These are phyloP conservation scores for Cyclospora cayetanensis DNA, from an alignment of 169 alveolate species.

Conservation along the genomic window DNA sequence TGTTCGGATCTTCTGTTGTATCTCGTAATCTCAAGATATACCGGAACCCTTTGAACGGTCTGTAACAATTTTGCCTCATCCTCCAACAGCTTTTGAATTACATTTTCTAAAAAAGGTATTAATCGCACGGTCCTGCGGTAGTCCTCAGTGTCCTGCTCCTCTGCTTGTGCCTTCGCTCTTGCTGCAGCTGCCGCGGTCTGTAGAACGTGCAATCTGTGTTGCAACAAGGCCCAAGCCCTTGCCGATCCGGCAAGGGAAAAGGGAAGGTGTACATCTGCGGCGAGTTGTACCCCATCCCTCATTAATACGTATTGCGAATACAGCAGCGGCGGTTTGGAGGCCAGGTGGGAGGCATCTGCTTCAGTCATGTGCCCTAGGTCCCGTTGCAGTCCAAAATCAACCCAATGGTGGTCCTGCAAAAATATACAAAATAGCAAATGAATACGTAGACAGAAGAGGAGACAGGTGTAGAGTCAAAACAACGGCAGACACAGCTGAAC, in stretches of 20 bases:
- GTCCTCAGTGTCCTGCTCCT: not conserved
- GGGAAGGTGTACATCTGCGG: conserved; percentile 79
- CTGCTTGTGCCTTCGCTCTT: not conserved
- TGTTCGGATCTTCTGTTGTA: conserved; percentile 77
- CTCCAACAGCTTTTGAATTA: not conserved
- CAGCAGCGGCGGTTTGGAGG: conserved; percentile 73
- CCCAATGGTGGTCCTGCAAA: conserved; percentile 68
- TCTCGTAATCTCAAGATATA: conserved; percentile 76
- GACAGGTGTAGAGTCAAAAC: too few species aligned
- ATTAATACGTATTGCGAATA: conserved; percentile 75
- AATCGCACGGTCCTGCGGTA: not conserved
- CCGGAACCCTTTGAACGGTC: conserved; percentile 61
- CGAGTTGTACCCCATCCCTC: conserved; percentile 79
- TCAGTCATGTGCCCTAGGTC: not conserved
- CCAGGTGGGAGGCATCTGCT: not conserved
- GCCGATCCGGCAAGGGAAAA: conserved; percentile 37
- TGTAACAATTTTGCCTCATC: not conserved
- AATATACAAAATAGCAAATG: not conserved
- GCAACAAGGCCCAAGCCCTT: not conserved
- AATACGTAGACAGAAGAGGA: too few species aligned
- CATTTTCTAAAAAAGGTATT: not conserved
- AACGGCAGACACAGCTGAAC: too few species aligned
- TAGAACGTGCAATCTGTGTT: not conserved
- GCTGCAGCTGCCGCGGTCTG: not conserved
- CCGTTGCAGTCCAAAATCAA: conserved; percentile 19